Evolutionary conservation across 2,329 filamentous ascomycete species (phyloP).

Genomic region (Fusarium phyllophilum): DNA sequence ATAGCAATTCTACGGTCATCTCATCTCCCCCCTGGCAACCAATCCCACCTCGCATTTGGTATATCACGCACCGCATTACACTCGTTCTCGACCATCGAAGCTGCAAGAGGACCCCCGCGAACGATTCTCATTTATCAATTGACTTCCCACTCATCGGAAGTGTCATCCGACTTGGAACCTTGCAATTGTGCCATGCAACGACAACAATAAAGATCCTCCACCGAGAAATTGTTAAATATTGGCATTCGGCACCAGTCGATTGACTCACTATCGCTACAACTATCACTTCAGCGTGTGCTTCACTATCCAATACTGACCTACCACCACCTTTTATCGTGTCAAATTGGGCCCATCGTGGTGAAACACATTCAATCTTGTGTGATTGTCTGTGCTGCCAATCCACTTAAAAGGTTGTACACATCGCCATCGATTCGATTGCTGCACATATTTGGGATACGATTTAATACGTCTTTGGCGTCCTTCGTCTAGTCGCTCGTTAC

Average conservation of each 20-base stretch:
- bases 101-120: constrained; percentile 7
- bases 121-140: constrained; percentile 25
- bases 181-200: constrained; percentile 22
- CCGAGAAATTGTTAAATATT: constrained; percentile 13
- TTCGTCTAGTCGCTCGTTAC: constrained; percentile 31
- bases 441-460: not conserved
- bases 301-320: constrained; percentile 14
- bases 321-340: constrained; percentile 17
- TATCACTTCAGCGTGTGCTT: constrained; percentile 16
- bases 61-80: constrained; percentile 19
- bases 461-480: constrained; percentile 9
- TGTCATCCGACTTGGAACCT: not conserved
- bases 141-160: not conserved
- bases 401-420: constrained; percentile 13
- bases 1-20: constrained; percentile 19
- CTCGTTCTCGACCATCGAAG: constrained; percentile 18
- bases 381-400: constrained; percentile 22
- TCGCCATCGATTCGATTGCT: not conserved
- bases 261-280: not conserved
- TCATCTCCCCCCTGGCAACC: constrained; percentile 30
- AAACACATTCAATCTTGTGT: constrained; percentile 41
- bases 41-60: constrained; percentile 28
- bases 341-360: constrained; percentile 37
- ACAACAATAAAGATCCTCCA: constrained; percentile 5
- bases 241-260: not conserved